phyloP scores from a whole-genome alignment of 176 grass and related monocot species.

The Neostapfia colusana region DNA sequence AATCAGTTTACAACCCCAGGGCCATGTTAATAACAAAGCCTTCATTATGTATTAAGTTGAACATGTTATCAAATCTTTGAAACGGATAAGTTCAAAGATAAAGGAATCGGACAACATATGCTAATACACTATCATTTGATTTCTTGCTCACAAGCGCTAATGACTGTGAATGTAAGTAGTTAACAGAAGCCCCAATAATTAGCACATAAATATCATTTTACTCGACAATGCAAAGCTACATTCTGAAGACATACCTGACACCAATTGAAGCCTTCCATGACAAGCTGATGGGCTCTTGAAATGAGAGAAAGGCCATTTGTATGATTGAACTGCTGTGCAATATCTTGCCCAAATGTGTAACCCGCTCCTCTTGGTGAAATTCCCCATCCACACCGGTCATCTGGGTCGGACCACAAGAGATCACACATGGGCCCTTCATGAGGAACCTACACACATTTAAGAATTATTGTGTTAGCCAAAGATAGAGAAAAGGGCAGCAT shows the following conservation, averaged over 20 bases:
- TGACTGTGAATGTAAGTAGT: background rate
- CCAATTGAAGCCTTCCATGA: conserved; percentile 99
- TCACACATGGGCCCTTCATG: conserved; percentile 99
- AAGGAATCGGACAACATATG: background rate
- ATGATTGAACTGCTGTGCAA: conserved; percentile 93
- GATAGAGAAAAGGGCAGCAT: conserved; percentile 9
- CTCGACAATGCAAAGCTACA: background rate
- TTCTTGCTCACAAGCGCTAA: background rate
- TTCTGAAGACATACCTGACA: conserved; percentile 66
- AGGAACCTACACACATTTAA: conserved; percentile 64
- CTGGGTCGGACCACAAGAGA: conserved; percentile 95
- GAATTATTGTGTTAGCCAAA: conserved; percentile 4
- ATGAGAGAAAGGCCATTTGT: conserved; percentile 91
- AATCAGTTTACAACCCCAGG: background rate
- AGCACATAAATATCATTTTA: background rate
- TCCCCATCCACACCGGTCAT: conserved; percentile 95
- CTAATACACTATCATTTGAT: background rate
- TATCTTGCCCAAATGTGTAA: conserved; percentile 97
- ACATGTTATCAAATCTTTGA: background rate
- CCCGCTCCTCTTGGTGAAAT: conserved; percentile 97
- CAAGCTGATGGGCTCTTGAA: conserved; percentile 94
- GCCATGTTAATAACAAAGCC: background rate
- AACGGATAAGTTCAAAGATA: background rate
- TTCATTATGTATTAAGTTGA: background rate
- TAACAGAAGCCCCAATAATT: background rate